Conservation (phyloP, 75 land plant genomes). For the Sequoia sempervirens region DNA sequence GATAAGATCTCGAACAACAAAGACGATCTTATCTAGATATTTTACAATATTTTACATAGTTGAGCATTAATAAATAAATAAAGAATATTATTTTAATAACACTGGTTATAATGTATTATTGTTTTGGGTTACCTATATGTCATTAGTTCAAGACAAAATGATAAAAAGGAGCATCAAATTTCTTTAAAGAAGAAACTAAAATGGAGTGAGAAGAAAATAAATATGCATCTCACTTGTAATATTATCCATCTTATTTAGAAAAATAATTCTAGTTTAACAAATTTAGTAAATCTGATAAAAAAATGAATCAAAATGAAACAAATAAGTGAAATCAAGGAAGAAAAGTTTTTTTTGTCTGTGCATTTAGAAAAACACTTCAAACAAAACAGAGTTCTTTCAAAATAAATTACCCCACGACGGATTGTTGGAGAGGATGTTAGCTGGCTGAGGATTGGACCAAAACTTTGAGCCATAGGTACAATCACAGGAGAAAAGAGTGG, state of each 20-base stretch:
- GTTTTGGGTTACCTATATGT: neutral
- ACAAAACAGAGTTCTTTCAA: neutral
- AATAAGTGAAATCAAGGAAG: neutral
- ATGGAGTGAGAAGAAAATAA: neutral
- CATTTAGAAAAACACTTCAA: neutral
- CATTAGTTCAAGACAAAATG: neutral
- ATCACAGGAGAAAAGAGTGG: slow-evolving; percentile 94
- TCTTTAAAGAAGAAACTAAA: neutral
- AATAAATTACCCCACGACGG: slow-evolving; percentile 66
- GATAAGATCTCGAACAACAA: no score
- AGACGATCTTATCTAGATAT: no score
- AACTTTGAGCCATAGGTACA: slow-evolving; percentile 90
- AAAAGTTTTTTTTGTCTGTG: neutral
- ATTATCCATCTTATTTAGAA: neutral
- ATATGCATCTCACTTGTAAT: neutral
- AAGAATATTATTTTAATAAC: no score
- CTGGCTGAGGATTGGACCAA: slow-evolving; percentile 82
- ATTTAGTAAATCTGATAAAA: no score
- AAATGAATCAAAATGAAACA: no score
- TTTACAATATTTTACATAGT: no score
- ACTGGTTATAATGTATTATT: no score
- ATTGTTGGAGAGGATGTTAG: slow-evolving; percentile 75
- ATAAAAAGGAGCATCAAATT: neutral
- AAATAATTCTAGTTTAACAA: neutral
- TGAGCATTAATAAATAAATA: no score